Evolutionary conservation across 2,329 filamentous ascomycete genomes (phyloP), one percentile per base, ranked within the genome.

Genomic region (Chaetomiaceae sp.): DNA sequence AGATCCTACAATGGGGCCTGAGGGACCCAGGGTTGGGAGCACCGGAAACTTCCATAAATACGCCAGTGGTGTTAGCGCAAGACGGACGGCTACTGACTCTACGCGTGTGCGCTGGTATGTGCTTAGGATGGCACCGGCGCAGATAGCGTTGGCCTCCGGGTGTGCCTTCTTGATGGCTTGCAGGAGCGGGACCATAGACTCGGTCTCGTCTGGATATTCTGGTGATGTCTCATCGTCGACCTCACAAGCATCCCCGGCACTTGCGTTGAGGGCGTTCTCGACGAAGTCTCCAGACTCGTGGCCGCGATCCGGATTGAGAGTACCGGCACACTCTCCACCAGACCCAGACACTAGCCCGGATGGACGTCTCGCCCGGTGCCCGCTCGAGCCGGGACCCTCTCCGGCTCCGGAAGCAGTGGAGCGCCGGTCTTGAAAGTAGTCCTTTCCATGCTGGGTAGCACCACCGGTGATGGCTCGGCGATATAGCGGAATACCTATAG

Each of bases 71-170:
- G 80, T 79, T 11, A 99, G 79, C 2, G 87, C 87, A n/a, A 97
- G 76, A 14, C 94, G 80, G n/a, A 85, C 66, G 10, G 91, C 91
- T 10, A 97, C 85, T 53, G 89, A 92, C 72, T 99, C 94, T 45
- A 99, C 87, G n/a, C 94, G 80, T 1, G 92, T 97, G 52, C 94
- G 86, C 72, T 99, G 94, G 71, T 99, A 99, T 3, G 90, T 95
- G 9, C 90, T 95, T 33, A 97, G 73, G 56, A 99, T 96, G 18
- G 94, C 94, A 49, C 94, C 94, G 0, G 91, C 90, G 61, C 86
- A 91, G 45, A 99, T 74, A 29, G 92, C 94, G 66, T 95, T 91
- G 47, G 88, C 87, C 53, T 86, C 80, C 0, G 92, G 92, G 66
- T 96, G 88, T 2, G 74, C 76, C 9, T 70, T 65, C 65, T 84